phyloP scores from a whole-genome alignment of 805 yeast species.

The Wickerhamiella sergipiensis region DNA sequence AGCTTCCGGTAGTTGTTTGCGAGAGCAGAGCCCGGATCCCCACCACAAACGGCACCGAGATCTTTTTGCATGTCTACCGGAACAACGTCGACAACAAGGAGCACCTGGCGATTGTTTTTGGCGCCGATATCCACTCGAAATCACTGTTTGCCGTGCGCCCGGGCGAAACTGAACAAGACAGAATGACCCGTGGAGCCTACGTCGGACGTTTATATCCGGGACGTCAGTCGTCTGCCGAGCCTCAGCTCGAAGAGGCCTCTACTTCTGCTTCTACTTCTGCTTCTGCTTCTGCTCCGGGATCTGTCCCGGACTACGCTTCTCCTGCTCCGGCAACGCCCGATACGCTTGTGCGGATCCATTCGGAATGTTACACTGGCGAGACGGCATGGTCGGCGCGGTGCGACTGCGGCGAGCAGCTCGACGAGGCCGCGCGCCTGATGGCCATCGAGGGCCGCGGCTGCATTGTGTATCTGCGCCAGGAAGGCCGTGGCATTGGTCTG shows the following conservation, averaged over 20 bases:
- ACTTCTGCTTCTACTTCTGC: background rate
- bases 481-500: constrained; percentile 97
- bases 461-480: constrained; percentile 90
- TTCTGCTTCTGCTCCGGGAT: too few species aligned
- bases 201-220: constrained; percentile 86
- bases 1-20: constrained; percentile 68
- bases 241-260: background rate
- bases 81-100: constrained; percentile 83
- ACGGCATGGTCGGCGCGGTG: constrained; percentile 99
- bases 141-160: constrained; percentile 47
- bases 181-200: constrained; percentile 99
- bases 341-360: constrained; percentile 72
- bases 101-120: constrained; percentile 93
- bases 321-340: constrained; percentile 8
- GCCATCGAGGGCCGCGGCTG: constrained; percentile 81
- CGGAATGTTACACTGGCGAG: constrained; percentile 98
- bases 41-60: constrained; percentile 88
- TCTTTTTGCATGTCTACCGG: constrained; percentile 76
- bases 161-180: constrained; percentile 73
- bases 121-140: constrained; percentile 74
- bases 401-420: constrained; percentile 98
- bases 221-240: background rate
- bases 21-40: constrained; percentile 93
- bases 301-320: background rate
- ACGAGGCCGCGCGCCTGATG: constrained; percentile 92